Base-by-base conservation (phyloP, 2,329 filamentous ascomycete species). In the Seiridium cupressi region DNA sequence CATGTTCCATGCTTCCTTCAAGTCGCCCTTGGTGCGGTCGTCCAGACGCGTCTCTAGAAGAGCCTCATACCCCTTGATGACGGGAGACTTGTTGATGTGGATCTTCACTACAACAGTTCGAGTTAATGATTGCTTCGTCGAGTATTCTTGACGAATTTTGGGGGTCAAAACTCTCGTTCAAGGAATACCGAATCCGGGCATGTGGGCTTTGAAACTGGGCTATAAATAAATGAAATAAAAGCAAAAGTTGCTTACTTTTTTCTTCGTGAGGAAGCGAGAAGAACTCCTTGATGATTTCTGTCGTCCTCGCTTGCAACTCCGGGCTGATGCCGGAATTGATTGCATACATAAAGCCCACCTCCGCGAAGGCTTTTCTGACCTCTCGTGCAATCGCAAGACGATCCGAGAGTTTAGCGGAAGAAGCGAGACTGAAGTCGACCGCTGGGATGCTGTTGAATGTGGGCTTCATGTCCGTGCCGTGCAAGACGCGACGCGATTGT, bases 311-410 rank as follows among this genome's bases (percentile, higher is more conserved):
- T 9, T 55, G 40, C 11, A 51, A 18, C 1, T 31, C 18, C 4
- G 35, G 36, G 36, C 51, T 51, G 18, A 60, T 46, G n/a, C 58
- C 58, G 7, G 53, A 32, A 40, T 60, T 60, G 11, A 44, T 60
- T n/a, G 58, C 58, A 53, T 60, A 60, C 38, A 60, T 55, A 34
- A 60, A 60, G 3, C 58, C 58, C n/a, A 60, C 58, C 10, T 49
- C 35, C 11, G 49, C 44, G 9, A 60, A 57, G 9, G 58, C 59
- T n/a, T 44, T 44, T 18, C 49, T 44, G 11, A 60, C 48, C 13
- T 60, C 44, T n/a, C 51, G 34, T 9, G 59, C 54, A 6, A 60
- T 13, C 10, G 47, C 46, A 9, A 35, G 44, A 8, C 54, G 54
- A 7, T 57, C 59, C 7, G 44, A 18, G 4, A 60, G 53, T 18